Conservation (phyloP, 257 asterid genomes). For the Forsythia suspensa region DNA sequence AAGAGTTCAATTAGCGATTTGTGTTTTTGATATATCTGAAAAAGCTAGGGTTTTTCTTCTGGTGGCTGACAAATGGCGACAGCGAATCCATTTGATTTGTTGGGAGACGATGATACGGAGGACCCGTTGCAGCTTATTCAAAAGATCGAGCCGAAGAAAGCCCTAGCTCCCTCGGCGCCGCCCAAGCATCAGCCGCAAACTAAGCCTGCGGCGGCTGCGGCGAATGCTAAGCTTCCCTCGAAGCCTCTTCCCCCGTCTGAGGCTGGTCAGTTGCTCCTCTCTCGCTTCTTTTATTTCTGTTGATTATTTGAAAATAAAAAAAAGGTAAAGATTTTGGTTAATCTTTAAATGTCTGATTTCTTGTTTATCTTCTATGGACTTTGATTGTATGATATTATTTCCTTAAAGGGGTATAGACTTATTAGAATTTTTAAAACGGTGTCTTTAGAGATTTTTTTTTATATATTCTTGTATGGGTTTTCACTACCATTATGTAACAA, state of each 20-base stretch:
- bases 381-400: not conserved
- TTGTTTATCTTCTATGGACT: not conserved
- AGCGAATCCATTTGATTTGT: constrained; percentile 82
- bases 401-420: not conserved
- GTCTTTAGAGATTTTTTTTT: too few species aligned
- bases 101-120: constrained; percentile 70
- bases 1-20: constrained; percentile 17
- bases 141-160: constrained; percentile 57
- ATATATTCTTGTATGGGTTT: not conserved
- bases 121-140: constrained; percentile 59
- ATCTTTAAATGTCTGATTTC: not conserved
- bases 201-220: constrained; percentile 35
- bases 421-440: not conserved
- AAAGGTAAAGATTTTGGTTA: not conserved
- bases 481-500: not conserved
- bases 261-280: constrained; percentile 47
- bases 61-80: constrained; percentile 62
- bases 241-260: constrained; percentile 80
- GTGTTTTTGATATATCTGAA: constrained; percentile 15
- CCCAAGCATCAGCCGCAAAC: constrained; percentile 30
- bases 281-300: not conserved
- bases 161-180: constrained; percentile 29
- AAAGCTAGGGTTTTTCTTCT: constrained; percentile 17
- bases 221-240: constrained; percentile 55
- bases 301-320: not conserved